Percentiles rank a stretch among this genome's conserved stretches.
Conservation (phyloP, 495 filamentous ascomycete genomes). For the Echria macrotheca region DNA sequence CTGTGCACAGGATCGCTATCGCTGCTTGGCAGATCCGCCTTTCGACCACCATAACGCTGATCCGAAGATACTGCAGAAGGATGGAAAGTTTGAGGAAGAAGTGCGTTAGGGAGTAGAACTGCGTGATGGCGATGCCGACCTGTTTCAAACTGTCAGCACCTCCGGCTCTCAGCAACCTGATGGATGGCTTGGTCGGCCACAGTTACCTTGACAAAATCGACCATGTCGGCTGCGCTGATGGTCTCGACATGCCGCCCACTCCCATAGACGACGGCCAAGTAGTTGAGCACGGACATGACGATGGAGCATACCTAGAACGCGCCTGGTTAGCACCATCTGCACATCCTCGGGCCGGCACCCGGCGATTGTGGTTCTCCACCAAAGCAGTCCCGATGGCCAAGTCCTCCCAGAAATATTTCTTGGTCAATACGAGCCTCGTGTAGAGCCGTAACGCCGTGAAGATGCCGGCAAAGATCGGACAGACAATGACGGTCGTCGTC, state of each 20-base stretch:
- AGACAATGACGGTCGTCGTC: not conserved
- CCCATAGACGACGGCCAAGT: not conserved
- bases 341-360: no score
- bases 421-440: conserved; percentile 7
- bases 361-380: no score
- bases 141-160: not conserved
- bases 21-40: not conserved
- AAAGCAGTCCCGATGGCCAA: conserved; percentile 4
- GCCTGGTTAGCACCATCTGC: no score
- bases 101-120: conserved; percentile 5
- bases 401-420: conserved; percentile 8
- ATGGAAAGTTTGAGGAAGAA: conserved; percentile 13
- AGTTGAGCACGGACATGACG: not conserved
- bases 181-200: not conserved
- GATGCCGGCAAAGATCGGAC: conserved; percentile 2
- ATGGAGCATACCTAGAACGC: not conserved
- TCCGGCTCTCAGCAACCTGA: not conserved
- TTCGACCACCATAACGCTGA: conserved; percentile 2
- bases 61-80: conserved; percentile 6
- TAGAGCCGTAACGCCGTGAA: conserved; percentile 5
- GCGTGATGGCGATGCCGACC: not conserved
- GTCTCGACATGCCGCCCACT: not conserved
- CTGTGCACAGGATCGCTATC: not conserved
- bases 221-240: not conserved
- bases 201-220: not conserved